These are phyloP conservation scores for Plasmodium coatneyi DNA, from an alignment of 169 alveolate species.

Conservation along the genomic window DNA sequence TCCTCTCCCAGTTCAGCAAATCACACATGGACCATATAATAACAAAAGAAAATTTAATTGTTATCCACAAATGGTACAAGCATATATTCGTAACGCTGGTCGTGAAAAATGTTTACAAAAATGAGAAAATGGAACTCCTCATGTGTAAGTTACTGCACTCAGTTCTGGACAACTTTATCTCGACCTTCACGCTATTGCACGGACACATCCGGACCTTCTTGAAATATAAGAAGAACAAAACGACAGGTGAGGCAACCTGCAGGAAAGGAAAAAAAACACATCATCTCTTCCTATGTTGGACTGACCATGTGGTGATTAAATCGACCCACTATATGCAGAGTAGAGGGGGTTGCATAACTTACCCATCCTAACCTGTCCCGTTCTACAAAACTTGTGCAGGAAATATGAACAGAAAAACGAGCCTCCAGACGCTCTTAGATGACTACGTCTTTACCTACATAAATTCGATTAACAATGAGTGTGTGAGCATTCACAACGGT, in stretches of 20 bases:
- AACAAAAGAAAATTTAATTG: conserved; percentile 47
- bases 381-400: background rate
- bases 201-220: conserved; percentile 58
- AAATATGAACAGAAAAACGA: conserved; percentile 45
- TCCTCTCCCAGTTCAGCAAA: conserved; percentile 39
- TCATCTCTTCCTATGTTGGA: background rate
- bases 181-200: conserved; percentile 60
- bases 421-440: conserved; percentile 35
- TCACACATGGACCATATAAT: conserved; percentile 57
- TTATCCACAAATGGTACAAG: conserved; percentile 49
- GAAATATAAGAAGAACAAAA: conserved; percentile 43
- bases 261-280: background rate
- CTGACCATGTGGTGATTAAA: background rate
- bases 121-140: conserved; percentile 37
- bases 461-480: conserved; percentile 54
- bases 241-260: conserved; percentile 13
- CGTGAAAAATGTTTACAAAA: conserved; percentile 42
- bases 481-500: conserved; percentile 58
- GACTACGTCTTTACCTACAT: conserved; percentile 60
- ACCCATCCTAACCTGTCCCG: background rate
- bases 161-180: conserved; percentile 30
- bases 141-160: conserved; percentile 56
- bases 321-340: background rate
- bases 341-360: background rate
- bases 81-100: conserved; percentile 20